Conservation (phyloP, 345 rosid species). For the Hibiscus trionum region DNA sequence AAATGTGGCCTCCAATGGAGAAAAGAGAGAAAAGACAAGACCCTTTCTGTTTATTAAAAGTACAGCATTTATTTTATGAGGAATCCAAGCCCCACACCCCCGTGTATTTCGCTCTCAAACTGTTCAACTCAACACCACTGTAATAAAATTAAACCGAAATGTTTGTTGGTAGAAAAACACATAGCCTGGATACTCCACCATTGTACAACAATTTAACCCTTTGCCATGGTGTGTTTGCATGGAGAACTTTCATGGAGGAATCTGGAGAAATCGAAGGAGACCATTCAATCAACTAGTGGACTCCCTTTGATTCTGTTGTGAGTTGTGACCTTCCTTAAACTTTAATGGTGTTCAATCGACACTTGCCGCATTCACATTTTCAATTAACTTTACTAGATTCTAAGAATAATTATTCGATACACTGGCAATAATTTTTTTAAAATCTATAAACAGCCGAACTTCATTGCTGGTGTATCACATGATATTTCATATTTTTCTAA, state of each 20-base stretch:
- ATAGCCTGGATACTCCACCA: background rate
- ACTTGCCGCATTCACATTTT: background rate
- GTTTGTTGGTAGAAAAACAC: background rate
- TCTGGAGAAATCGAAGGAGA: constrained; percentile 16
- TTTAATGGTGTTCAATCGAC: background rate
- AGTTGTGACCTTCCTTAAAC: background rate
- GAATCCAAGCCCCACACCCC: constrained; percentile 23
- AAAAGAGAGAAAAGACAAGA: background rate
- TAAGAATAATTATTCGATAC: no score
- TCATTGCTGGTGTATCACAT: no score
- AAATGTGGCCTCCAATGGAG: constrained; percentile 12
- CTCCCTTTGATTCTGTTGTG: background rate
- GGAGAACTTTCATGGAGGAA: constrained; percentile 2
- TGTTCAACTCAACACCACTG: background rate
- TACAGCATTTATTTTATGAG: constrained; percentile 8
- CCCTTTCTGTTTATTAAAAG: background rate
- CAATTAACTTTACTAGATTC: background rate
- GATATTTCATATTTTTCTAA: background rate
- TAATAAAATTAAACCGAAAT: constrained; percentile 4
- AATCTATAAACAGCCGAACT: no score
- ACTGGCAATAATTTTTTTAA: no score
- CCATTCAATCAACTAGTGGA: constrained; percentile 11
- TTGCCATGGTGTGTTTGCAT: no score
- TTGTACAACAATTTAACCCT: no score
- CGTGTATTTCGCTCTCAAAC: constrained; percentile 10